Conservation (phyloP, 495 filamentous ascomycete species). For the Penicillium atrosanguineum region DNA sequence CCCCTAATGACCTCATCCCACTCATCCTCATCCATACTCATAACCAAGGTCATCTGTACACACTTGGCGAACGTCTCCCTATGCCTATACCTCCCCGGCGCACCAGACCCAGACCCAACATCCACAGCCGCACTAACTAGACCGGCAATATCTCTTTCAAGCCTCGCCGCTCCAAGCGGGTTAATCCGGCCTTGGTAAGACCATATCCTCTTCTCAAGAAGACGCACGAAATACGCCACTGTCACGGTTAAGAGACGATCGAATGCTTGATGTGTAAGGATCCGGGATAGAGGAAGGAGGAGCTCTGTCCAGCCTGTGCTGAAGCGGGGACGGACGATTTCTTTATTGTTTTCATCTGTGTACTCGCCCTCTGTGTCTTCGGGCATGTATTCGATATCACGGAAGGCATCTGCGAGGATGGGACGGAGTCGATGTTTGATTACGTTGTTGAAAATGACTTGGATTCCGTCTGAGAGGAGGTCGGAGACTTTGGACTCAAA, state of each 20-base stretch:
- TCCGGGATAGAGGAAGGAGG: constrained; percentile 76
- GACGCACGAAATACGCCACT: constrained; percentile 65
- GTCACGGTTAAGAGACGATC: constrained; percentile 69
- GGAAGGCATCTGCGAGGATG: constrained; percentile 82
- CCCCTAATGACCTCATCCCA: constrained; percentile 72
- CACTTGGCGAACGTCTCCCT: constrained; percentile 77
- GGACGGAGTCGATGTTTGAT: constrained; percentile 83
- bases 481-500: constrained; percentile 78
- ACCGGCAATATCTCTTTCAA: constrained; percentile 84
- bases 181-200: constrained; percentile 78
- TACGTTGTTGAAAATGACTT: constrained; percentile 83
- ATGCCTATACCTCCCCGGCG: constrained; percentile 60
- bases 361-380: constrained; percentile 42
- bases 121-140: constrained; percentile 74
- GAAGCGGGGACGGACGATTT: constrained; percentile 70
- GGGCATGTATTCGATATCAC: constrained; percentile 79
- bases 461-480: constrained; percentile 75
- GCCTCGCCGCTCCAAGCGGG: constrained; percentile 76
- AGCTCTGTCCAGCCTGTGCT: constrained; percentile 79
- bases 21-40: constrained; percentile 98
- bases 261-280: constrained; percentile 72
- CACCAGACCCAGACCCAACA: constrained; percentile 48
- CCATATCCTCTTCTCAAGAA: constrained; percentile 90
- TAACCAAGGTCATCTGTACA: constrained; percentile 80
- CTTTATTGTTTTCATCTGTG: constrained; percentile 26